Conservation (phyloP, 108 stramenopile genomes). For the Discostella pseudostelligera region DNA sequence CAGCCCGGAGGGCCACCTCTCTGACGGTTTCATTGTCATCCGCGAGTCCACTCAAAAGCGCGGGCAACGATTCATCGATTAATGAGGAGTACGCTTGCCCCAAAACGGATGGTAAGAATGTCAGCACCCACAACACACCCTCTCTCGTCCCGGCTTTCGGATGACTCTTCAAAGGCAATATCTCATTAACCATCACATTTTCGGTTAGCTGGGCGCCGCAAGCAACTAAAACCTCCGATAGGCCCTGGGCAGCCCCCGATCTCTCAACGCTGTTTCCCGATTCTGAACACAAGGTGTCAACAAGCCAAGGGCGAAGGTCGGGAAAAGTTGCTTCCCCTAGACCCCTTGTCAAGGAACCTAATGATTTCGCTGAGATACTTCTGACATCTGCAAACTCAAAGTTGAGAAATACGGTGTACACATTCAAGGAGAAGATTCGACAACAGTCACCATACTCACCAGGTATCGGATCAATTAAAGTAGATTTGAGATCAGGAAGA, state of each 20-base stretch:
- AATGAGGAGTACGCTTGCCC: constrained; percentile 83
- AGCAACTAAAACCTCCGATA: constrained; percentile 90
- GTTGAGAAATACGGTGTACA: neutral
- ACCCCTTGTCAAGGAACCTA: constrained; percentile 90
- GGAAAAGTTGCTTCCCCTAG: constrained; percentile 90
- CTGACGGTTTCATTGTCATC: constrained; percentile 94
- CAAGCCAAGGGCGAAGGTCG: constrained; percentile 93
- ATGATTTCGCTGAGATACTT: constrained; percentile 90
- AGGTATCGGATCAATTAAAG: constrained; percentile 95
- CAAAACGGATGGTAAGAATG: constrained; percentile 94
- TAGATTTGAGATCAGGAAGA: constrained; percentile 90
- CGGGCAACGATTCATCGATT: constrained; percentile 88
- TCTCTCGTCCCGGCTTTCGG: constrained; percentile 91
- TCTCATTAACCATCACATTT: constrained; percentile 82
- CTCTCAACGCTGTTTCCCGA: constrained; percentile 88
- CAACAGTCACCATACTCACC: constrained; percentile 42
- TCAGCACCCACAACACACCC: constrained; percentile 98
- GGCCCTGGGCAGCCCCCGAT: constrained; percentile 96
- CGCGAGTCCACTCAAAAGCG: constrained; percentile 92
- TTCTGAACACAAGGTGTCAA: constrained; percentile 80
- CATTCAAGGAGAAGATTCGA: neutral
- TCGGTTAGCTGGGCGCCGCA: constrained; percentile 65
- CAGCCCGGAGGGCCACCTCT: constrained; percentile 95
- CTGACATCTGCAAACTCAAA: constrained; percentile 12
- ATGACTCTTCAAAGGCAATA: constrained; percentile 85